Conservation (phyloP, 306 rosid species). For the Lagenaria siceraria region DNA sequence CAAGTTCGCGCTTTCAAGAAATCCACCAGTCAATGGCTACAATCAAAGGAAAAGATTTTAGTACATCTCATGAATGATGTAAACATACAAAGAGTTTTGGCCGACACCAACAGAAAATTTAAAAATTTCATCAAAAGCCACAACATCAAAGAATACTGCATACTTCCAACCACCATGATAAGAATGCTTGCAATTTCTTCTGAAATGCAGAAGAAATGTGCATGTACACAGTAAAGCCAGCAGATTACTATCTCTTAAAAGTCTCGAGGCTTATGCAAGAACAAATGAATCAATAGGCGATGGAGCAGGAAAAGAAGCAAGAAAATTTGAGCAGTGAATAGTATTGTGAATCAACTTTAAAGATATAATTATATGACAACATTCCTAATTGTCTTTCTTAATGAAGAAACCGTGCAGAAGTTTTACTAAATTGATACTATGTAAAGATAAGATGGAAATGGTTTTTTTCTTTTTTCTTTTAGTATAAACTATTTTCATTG, state of each 20-base stretch:
- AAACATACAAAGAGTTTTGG: background rate
- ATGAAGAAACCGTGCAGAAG: too few species aligned
- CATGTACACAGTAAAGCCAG: background rate
- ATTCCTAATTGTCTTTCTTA: background rate
- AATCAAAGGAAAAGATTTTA: slow-evolving; percentile 16
- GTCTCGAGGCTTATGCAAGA: background rate
- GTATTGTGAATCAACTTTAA: background rate
- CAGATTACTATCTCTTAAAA: background rate
- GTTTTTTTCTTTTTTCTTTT: too few species aligned
- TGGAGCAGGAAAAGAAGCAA: background rate
- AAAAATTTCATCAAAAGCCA: background rate
- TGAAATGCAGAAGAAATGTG: background rate
- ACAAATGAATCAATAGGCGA: background rate
- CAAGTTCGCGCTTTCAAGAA: slow-evolving; percentile 50
- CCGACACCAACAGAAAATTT: background rate
- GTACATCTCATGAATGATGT: background rate
- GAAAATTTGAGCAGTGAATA: background rate
- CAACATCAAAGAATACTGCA: background rate
- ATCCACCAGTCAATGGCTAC: slow-evolving; percentile 47
- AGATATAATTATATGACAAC: background rate
- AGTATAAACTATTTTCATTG: too few species aligned
- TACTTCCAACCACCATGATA: background rate
- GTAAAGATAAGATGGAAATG: too few species aligned
- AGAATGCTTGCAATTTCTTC: background rate
- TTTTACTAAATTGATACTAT: background rate